Base-by-base conservation (phyloP, 2,329 filamentous ascomycete species). In the Alternaria sp. region DNA sequence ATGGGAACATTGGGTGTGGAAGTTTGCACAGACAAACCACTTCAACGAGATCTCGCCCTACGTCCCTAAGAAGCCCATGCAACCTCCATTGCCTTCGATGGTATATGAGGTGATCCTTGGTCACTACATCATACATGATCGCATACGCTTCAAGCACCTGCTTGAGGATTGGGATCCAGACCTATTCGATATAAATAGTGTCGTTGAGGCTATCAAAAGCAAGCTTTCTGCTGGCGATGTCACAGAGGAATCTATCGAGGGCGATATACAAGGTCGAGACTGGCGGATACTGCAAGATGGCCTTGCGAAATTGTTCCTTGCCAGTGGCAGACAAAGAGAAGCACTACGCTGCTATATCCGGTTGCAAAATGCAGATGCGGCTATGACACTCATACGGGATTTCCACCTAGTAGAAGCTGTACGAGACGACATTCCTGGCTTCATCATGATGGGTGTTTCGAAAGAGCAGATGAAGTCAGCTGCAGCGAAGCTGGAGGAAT, bases 1-100 rank as follows among this genome's bases (percentile, higher is more conserved):
- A 68, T 99, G 95, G 95, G 94, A 98, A 80, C 92, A 96, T 71
- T 98, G 94, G 93, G 91, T 96, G 5, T 96, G 92, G 88, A 90
- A 88, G 0, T 99, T 99, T 80, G 92, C 93, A 8, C 90, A 93
- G 41, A 91, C 92, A 3, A 87, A 92, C 65, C 93, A 89, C 73
- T 93, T 97, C 70, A 92, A 97, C 75, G 94, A 97, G 69, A 97
- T 99, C 62, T 91, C 92, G 5, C 86, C 91, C 36, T 89, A 91
- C 71, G 92, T 99, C 30, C 95, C 95, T 0, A 89, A 87, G 1
- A 86, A 89, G 54, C 87, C 89, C n/a, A 85, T 96, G 75, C 87
- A 87, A 28, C 94, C 94, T 8, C 90, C 92, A 0, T 85, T 99
- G 12, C 89, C 93, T 0, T 89, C 90, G 1, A 86, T 90, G 11